Evolutionary conservation across 805 yeast species (phyloP), one percentile per base, ranked within the genome.

Genomic region (Candida ipomoeae): DNA sequence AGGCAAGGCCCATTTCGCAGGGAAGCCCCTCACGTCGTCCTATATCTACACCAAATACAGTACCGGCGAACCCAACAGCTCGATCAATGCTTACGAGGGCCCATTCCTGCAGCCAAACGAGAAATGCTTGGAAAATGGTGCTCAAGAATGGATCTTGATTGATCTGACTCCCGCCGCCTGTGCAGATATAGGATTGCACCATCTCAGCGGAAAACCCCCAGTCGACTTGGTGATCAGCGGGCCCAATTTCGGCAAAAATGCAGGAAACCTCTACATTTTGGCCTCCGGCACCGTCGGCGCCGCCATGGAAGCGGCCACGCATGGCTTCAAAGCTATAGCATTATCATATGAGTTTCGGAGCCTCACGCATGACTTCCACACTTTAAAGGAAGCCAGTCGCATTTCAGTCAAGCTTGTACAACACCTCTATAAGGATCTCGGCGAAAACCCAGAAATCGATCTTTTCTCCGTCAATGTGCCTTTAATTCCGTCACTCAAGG

Each of bases 111-210:
- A 35, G 34, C 40, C 13, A 11, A 42, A 23, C 21, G 32, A 35
- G 8, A 6, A 2, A 15, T 34, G 40, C 15, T 87, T 80, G 58
- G 70, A 78, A 3, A 62, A 63, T 23, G 75, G 77, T 14, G 70
- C 73, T 57, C 83, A 84, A 59, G 96, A 89, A 66, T 94, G 98
- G 97, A 78, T 83, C 36, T 70, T 92, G 44, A 71, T 94, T 10
- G 90, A 89, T 66, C 96, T 96, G 39, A 94, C 99, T 0, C 99
- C 99, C 0, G 99, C 98, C 14, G 87, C 96, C 1, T 89, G 97
- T 68, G 79, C 96, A 3, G 96, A 92, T 67, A 81, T 94, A 49
- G 99, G 97, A 2, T 68, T 88, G 40, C 84, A 89, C 60, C 89
- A 89, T 62, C 65, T 90, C 49, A 64, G 65, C 15, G 65, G 72